Conservation (phyloP, 108 stramenopile species). For the Cyclostephanos tholiformis region DNA sequence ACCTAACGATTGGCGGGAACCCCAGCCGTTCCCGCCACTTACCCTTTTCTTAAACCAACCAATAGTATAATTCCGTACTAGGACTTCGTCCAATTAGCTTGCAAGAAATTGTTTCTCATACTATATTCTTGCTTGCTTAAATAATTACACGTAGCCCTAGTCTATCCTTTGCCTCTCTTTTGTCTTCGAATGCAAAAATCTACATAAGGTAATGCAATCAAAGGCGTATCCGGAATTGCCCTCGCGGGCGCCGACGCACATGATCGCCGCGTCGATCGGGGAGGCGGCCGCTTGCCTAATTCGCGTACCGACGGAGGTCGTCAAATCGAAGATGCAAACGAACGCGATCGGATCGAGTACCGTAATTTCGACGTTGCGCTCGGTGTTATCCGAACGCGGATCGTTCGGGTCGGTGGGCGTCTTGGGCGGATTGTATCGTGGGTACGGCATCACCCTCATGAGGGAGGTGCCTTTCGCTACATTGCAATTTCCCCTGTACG, state of each 20-base stretch:
- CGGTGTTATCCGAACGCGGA: constrained; percentile 54
- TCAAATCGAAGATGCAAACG: constrained; percentile 98
- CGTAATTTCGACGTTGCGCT: constrained; percentile 54
- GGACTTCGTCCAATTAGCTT: too few relatives aligned
- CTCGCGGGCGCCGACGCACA: constrained; percentile 78
- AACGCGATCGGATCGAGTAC: constrained; percentile 51
- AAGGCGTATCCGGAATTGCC: too few relatives aligned
- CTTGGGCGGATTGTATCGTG: constrained; percentile 83
- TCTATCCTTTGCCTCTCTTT: too few relatives aligned
- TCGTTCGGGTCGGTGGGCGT: constrained; percentile 25
- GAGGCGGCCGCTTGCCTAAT: constrained; percentile 95
- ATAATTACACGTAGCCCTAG: too few relatives aligned
- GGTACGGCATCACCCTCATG: constrained; percentile 89
- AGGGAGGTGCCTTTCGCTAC: constrained; percentile 91
- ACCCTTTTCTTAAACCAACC: too few relatives aligned
- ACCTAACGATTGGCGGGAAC: too few relatives aligned
- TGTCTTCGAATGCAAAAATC: too few relatives aligned
- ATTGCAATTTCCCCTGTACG: constrained; percentile 90
- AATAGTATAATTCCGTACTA: too few relatives aligned
- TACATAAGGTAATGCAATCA: too few relatives aligned
- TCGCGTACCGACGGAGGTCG: constrained; percentile 96
- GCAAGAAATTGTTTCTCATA: too few relatives aligned
- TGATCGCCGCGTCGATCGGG: constrained; percentile 88
- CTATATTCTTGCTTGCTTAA: too few relatives aligned
- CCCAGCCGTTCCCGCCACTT: too few relatives aligned